A percentile compares a stretch with the other conserved stretches of the same genome.
phyloP scores from a whole-genome alignment of 257 asterid genomes.

The Lavandula angustifolia region DNA sequence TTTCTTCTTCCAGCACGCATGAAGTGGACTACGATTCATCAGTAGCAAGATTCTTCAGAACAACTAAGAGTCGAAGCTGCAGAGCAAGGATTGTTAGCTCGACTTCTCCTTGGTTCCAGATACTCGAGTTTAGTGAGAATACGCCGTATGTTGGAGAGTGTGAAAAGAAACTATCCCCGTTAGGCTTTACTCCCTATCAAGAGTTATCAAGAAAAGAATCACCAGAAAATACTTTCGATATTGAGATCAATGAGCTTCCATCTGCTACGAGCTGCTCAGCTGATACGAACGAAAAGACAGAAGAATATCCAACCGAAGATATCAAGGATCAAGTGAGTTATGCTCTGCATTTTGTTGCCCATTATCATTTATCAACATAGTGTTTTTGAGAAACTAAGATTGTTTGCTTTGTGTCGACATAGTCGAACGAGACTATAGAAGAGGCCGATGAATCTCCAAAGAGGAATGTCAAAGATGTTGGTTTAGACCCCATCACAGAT shows the following conservation, averaged over 20 bases:
- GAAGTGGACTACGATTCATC: conserved; percentile 42
- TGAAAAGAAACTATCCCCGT: conserved; percentile 47
- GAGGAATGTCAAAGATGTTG: conserved; percentile 68
- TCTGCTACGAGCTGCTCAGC: background rate
- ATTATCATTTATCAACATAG: too few relatives aligned
- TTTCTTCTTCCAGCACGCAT: conserved; percentile 37
- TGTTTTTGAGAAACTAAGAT: too few relatives aligned
- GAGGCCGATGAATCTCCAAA: conserved; percentile 42
- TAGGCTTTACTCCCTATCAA: conserved; percentile 35
- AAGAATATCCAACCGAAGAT: conserved; percentile 38
- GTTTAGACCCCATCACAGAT: conserved; percentile 81
- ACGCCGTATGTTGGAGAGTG: conserved; percentile 47
- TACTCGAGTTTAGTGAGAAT: conserved; percentile 44
- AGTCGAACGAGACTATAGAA: conserved; percentile 32
- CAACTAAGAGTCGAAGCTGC: conserved; percentile 78
- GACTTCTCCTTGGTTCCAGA: conserved; percentile 47
- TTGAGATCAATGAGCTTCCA: conserved; percentile 47
- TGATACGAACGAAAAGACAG: conserved; percentile 26
- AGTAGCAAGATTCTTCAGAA: conserved; percentile 35
- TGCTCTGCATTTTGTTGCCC: conserved; percentile 13
- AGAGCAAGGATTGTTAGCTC: conserved; percentile 49
- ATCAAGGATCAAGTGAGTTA: conserved; percentile 37
- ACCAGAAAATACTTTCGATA: conserved; percentile 47
- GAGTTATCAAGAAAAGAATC: conserved; percentile 49
- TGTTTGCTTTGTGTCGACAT: too few relatives aligned